Evolutionary conservation across 2,329 filamentous ascomycete species (phyloP), one percentile per base, ranked within the genome.

Genomic region (Cryphonectria japonica): DNA sequence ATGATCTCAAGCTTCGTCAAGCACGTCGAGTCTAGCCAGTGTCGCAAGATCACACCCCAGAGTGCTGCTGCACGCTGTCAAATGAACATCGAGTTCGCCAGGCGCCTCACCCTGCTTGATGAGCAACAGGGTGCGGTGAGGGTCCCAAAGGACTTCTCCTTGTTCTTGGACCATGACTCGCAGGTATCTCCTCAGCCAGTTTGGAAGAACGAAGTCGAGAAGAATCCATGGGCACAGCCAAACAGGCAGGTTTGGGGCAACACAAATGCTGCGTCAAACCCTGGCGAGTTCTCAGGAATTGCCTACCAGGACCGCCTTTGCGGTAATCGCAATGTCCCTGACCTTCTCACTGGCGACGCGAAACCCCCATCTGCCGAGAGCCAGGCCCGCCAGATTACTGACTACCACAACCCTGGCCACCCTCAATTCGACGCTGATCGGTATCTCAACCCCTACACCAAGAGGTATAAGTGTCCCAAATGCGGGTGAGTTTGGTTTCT

Each of bases 391-490:
- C 26, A 16, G 32, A n/a, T 7, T 2, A 41, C 50, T 60, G 66
- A 54, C 26, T 43, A 41, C 13, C 7, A 81, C 50, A 83, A 91
- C 69, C 88, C 89, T 0, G 74, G 81, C 4, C 81, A 83, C 66
- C 78, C 78, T 0, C 78, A 81, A 13, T 91, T 87, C 78, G 82
- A 85, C 59, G 78, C 82, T 0, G 78, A 81, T 1, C 78, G 79
- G 7, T 90, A 89, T 80, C 83, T 77, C 69, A 79, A 85, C 57
- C 67, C 78, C 0, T 77, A 83, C 41, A 79, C 82, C 1, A 76
- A 79, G 62, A 82, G 80, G 65, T 92, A 83, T 79, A 81, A 78
- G 68, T 92, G 89, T 69, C 89, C 89, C 0, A 83, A 86, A 69
- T 91, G 89, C 83, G 79, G 80, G 83, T 87, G 80, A 81, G 82